A percentile compares a stretch with the other conserved stretches of the same genome.
Conservation (phyloP, 2,329 filamentous ascomycete genomes). For the Phyllachora maydis region DNA sequence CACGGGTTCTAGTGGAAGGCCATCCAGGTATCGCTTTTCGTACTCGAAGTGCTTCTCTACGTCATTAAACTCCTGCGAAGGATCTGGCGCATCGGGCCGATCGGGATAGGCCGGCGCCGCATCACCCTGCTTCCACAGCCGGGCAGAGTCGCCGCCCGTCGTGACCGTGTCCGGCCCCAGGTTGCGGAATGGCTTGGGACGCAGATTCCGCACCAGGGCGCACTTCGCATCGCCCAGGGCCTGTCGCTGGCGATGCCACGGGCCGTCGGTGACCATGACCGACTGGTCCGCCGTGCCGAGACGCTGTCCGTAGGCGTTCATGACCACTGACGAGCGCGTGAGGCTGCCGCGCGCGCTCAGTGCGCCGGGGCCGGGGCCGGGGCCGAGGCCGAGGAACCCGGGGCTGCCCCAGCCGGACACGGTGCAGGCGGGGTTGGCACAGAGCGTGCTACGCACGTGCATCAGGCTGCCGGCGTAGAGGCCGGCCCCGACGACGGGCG, state of each 20-base stretch:
- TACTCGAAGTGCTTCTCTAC: conserved; percentile 3
- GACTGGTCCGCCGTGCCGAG: conserved; percentile 7
- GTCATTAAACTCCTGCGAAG: too few relatives aligned
- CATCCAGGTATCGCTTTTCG: conserved; percentile 3
- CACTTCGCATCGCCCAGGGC: conserved; percentile 4
- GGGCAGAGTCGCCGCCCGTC: too few relatives aligned
- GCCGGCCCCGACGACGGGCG: too few relatives aligned
- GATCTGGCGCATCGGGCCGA: conserved; percentile 4
- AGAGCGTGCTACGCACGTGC: background rate
- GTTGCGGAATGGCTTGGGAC: background rate
- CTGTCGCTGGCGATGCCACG: conserved; percentile 6
- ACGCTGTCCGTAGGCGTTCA: conserved; percentile 7
- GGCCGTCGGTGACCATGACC: conserved; percentile 4
- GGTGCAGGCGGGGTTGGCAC: background rate
- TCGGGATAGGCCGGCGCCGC: conserved; percentile 4
- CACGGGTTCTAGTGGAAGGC: conserved; percentile 2
- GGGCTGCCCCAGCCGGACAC: too few relatives aligned
- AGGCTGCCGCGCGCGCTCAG: too few relatives aligned
- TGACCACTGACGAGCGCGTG: too few relatives aligned
- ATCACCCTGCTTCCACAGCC: conserved; percentile 5
- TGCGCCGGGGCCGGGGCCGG: background rate
- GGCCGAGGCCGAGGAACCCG: background rate
- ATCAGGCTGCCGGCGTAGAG: too few relatives aligned
- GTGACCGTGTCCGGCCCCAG: background rate
- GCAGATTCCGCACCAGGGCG: conserved; percentile 3